phyloP scores from a whole-genome alignment of 2,329 filamentous ascomycete genomes.

The Aspergillus ochraceus region DNA sequence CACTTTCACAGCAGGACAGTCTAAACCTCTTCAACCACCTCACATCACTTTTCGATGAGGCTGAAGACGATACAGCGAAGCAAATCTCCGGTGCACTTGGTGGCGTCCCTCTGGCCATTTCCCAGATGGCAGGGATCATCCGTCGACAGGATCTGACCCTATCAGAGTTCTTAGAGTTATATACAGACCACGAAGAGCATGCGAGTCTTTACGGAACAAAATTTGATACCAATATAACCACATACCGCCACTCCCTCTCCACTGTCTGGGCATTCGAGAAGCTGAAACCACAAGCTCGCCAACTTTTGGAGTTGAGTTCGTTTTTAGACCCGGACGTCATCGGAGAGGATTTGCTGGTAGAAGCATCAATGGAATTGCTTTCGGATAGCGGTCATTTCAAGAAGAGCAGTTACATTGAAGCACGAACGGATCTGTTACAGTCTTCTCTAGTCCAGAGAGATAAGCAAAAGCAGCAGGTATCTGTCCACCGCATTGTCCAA shows the following conservation, averaged over 20 bases:
- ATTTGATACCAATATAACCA: conserved; percentile 1
- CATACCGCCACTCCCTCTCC: neutral
- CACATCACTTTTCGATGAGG: neutral
- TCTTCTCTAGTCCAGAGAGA: conserved; percentile 26
- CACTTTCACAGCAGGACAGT: conserved; percentile 2
- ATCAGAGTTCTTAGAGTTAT: conserved; percentile 3
- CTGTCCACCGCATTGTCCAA: conserved; percentile 28
- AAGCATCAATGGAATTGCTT: neutral
- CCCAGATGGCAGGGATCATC: conserved; percentile 7
- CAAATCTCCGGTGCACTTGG: conserved; percentile 1
- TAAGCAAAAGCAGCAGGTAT: conserved; percentile 19
- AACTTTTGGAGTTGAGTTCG: neutral
- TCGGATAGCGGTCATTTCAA: conserved; percentile 10
- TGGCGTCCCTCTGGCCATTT: conserved; percentile 3
- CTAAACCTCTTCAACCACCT: neutral
- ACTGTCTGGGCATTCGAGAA: conserved; percentile 6
- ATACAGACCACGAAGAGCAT: conserved; percentile 3
- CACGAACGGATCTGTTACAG: conserved; percentile 24
- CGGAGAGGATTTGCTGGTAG: neutral
- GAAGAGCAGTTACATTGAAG: conserved; percentile 17
- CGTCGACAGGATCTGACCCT: conserved; percentile 4
- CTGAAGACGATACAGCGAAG: neutral
- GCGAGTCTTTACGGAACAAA: conserved; percentile 2
- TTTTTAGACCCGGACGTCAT: conserved; percentile 3
- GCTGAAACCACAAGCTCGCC: neutral